Conservation (phyloP, 495 filamentous ascomycete genomes). For the Aspergillus panamensis region DNA sequence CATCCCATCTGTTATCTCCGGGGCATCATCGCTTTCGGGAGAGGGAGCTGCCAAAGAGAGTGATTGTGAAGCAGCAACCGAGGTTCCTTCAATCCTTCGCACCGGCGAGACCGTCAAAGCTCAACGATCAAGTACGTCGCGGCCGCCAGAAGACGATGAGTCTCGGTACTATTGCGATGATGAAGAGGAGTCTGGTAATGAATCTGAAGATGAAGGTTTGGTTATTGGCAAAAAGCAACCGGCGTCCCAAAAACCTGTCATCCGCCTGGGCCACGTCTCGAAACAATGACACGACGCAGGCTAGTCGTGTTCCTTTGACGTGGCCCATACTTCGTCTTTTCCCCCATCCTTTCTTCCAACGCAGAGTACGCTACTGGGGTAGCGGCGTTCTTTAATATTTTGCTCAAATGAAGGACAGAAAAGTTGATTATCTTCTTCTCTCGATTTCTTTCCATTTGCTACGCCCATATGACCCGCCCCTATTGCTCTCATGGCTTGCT, state of each 20-base stretch:
- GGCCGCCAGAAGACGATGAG: constrained; percentile 39
- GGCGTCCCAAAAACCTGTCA: constrained; percentile 25
- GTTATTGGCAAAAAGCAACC: constrained; percentile 43
- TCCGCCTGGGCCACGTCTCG: constrained; percentile 12
- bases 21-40: constrained; percentile 77
- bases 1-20: constrained; percentile 70
- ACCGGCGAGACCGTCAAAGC: constrained; percentile 47
- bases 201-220: constrained; percentile 51
- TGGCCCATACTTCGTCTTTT: not conserved
- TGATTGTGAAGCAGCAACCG: constrained; percentile 24
- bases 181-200: constrained; percentile 42
- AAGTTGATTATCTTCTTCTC: not conserved
- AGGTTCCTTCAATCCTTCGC: constrained; percentile 43
- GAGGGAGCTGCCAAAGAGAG: constrained; percentile 29
- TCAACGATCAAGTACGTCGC: constrained; percentile 20
- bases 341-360: not conserved
- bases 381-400: not conserved
- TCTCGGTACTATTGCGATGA: constrained; percentile 45
- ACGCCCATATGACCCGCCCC: not conserved
- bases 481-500: not conserved
- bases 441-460: not conserved
- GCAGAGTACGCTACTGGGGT: not conserved
- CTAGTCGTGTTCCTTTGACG: constrained; percentile 5
- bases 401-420: not conserved
- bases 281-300: constrained; percentile 14